Conservation (phyloP, 2,329 filamentous ascomycete genomes). For the Hypomyces rosellus region DNA sequence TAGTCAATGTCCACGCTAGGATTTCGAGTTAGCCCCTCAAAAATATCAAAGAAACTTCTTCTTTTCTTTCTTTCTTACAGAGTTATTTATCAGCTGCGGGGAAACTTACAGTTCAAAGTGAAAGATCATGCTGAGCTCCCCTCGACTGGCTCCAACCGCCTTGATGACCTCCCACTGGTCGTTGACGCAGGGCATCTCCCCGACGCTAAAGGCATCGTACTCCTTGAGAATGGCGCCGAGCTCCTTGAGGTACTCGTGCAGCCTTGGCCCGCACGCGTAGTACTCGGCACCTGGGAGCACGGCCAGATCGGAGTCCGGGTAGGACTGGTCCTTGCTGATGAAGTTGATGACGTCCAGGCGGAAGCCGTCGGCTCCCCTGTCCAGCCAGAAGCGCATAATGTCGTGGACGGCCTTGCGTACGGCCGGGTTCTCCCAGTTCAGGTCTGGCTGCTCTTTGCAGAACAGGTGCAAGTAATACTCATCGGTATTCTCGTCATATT, state of each 20-base stretch:
- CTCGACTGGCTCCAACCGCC: conserved; percentile 47
- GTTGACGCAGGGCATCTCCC: conserved; percentile 43
- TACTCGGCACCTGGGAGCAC: conserved; percentile 32
- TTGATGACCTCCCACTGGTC: conserved; percentile 37
- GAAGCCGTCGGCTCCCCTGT: conserved; percentile 61
- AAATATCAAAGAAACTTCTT: no score
- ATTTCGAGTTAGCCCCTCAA: not conserved
- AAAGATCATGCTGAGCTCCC: conserved; percentile 66
- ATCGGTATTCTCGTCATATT: conserved; percentile 41
- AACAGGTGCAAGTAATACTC: conserved; percentile 63
- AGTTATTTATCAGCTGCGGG: not conserved
- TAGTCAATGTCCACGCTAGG: conserved; percentile 44
- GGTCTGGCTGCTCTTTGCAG: conserved; percentile 63
- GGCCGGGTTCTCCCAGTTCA: conserved; percentile 68
- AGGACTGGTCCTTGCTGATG: conserved; percentile 53
- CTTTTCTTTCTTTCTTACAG: no score
- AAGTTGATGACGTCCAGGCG: conserved; percentile 64
- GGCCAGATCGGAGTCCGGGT: conserved; percentile 41
- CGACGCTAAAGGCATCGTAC: conserved; percentile 46
- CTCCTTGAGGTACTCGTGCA: conserved; percentile 41
- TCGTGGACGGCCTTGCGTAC: conserved; percentile 61
- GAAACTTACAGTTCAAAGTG: conserved; percentile 56
- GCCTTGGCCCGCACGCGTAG: conserved; percentile 48
- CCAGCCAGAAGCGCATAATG: conserved; percentile 67
- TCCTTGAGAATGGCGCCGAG: conserved; percentile 38